Conservation (phyloP, 331 rosid species). For the Acacia pycnantha region DNA sequence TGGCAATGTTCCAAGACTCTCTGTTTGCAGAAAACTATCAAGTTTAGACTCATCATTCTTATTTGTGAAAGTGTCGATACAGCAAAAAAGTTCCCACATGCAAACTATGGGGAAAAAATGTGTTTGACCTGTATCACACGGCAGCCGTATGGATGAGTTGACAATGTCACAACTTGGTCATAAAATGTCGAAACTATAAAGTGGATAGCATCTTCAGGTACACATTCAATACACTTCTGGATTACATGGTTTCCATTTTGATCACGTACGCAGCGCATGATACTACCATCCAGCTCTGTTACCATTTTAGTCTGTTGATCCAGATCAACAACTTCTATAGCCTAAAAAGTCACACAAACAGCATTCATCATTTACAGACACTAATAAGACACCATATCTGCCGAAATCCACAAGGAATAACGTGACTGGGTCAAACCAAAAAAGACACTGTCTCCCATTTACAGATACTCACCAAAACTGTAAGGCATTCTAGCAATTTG, state of each 20-base stretch:
- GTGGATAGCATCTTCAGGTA: slow-evolving; percentile 76
- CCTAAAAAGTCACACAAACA: slow-evolving; percentile 43
- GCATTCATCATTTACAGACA: slow-evolving; percentile 17
- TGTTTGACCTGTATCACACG: slow-evolving; percentile 91
- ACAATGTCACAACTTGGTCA: slow-evolving; percentile 87
- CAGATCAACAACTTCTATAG: slow-evolving; percentile 90
- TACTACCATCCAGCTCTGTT: slow-evolving; percentile 77
- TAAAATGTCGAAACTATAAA: slow-evolving; percentile 86
- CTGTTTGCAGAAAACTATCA: slow-evolving; percentile 43
- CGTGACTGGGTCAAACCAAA: background rate
- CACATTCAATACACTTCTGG: slow-evolving; percentile 97
- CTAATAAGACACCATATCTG: slow-evolving; percentile 9
- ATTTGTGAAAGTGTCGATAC: background rate
- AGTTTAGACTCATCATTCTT: slow-evolving; percentile 19
- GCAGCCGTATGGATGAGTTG: slow-evolving; percentile 98
- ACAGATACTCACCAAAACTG: background rate
- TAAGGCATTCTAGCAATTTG: background rate
- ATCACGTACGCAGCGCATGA: slow-evolving; percentile 97
- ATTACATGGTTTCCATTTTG: slow-evolving; percentile 97
- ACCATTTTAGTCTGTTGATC: slow-evolving; percentile 94
- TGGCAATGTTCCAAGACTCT: slow-evolving; percentile 91
- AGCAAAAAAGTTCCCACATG: background rate
- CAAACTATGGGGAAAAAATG: background rate
- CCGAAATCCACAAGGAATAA: background rate
- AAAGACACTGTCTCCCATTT: background rate